Evolutionary conservation across 768 basidiomycete genomes (phyloP).

Genomic region (Suillus decipiens): DNA sequence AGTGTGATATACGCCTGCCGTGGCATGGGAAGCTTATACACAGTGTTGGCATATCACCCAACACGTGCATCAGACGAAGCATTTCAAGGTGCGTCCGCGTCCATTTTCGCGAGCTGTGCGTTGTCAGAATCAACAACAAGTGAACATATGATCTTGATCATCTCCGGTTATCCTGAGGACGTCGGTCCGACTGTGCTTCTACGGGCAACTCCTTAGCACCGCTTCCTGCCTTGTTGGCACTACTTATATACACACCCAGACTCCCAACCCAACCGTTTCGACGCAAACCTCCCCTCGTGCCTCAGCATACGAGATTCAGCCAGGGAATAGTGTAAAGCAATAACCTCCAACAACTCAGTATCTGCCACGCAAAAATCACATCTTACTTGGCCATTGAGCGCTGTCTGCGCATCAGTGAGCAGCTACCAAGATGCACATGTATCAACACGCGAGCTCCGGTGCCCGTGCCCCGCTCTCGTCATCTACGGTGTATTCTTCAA

Average conservation of each 20-base stretch:
- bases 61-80: constrained; percentile 3
- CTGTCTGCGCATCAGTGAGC: constrained; percentile 38
- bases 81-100: background rate
- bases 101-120: background rate
- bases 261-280: constrained; percentile 33
- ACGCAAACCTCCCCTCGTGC: constrained; percentile 21
- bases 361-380: constrained; percentile 38
- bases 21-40: background rate
- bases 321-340: constrained; percentile 30
- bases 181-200: constrained; percentile 1
- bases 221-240: background rate
- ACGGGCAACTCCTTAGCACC: background rate
- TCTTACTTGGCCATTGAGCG: constrained; percentile 44
- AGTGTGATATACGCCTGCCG: background rate
- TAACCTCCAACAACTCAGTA: constrained; percentile 20
- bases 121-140: background rate
- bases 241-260: background rate
- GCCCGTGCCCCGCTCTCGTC: constrained; percentile 47
- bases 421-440: constrained; percentile 24
- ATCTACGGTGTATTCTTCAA: constrained; percentile 55
- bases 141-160: background rate
- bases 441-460: constrained; percentile 18
- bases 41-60: background rate
- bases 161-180: background rate
- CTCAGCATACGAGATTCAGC: constrained; percentile 23